These are phyloP conservation scores for Ochetophila trinervis DNA, from an alignment of 306 rosid genomes.

Conservation along the genomic window DNA sequence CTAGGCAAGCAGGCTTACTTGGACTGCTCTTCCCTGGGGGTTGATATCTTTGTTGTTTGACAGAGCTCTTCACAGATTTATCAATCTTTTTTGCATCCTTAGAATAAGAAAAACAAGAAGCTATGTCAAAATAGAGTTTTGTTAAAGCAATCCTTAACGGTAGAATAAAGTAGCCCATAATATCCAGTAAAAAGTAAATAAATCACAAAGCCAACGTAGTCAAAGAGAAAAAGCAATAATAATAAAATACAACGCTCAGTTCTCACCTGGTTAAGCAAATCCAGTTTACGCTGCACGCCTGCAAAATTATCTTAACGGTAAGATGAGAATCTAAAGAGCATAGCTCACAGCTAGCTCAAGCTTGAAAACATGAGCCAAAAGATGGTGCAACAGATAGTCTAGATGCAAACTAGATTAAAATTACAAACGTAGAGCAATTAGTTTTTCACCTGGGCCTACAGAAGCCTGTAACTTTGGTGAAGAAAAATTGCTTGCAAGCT, in stretches of 20 bases:
- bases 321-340: slow-evolving; percentile 18
- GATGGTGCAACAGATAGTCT: not conserved
- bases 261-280: slow-evolving; percentile 68
- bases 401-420: not conserved
- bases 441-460: slow-evolving; percentile 51
- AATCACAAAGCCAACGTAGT: not conserved
- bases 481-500: slow-evolving; percentile 48
- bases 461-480: slow-evolving; percentile 56
- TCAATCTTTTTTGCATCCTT: slow-evolving; percentile 62
- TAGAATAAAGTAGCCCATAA: too few relatives aligned
- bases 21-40: slow-evolving; percentile 75
- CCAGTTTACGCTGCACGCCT: slow-evolving; percentile 97
- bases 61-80: slow-evolving; percentile 43
- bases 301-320: slow-evolving; percentile 23
- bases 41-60: slow-evolving; percentile 57
- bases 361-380: not conserved
- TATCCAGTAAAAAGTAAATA: not conserved
- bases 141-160: not conserved
- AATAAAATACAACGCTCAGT: not conserved
- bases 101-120: not conserved
- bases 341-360: not conserved
- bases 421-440: not conserved
- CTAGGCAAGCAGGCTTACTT: slow-evolving; percentile 35
- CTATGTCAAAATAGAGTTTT: too few relatives aligned
- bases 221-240: not conserved